Conservation (phyloP, 257 asterid genomes). For the Salvia rosmarinus region DNA sequence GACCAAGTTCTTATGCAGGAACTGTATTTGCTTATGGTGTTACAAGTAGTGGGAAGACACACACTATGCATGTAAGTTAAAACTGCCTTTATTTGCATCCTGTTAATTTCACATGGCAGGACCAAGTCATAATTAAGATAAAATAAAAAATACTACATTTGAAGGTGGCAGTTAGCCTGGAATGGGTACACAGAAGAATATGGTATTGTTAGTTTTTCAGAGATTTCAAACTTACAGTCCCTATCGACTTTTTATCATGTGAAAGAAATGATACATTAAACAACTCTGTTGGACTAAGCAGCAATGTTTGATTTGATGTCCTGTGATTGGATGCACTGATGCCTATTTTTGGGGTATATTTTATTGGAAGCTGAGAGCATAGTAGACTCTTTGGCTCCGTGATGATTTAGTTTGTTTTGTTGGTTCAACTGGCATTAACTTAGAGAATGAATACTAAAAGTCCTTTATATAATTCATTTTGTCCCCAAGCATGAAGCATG, state of each 20-base stretch:
- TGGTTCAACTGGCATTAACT: slow-evolving; percentile 10
- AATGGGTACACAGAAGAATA: background rate
- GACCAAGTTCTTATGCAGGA: slow-evolving; percentile 60
- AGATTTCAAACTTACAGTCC: background rate
- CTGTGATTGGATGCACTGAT: slow-evolving; percentile 18
- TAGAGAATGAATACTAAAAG: slow-evolving; percentile 16
- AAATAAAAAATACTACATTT: background rate
- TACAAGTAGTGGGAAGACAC: slow-evolving; percentile 99
- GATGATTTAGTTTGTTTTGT: slow-evolving; percentile 1
- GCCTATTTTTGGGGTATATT: slow-evolving; percentile 15
- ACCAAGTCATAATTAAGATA: background rate
- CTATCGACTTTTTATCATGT: too few relatives aligned
- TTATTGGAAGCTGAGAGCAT: background rate
- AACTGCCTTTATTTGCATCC: slow-evolving; percentile 32
- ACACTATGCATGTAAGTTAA: slow-evolving; percentile 96
- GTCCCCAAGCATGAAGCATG: slow-evolving; percentile 8
- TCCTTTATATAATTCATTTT: background rate
- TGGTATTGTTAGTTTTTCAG: background rate
- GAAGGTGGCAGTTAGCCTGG: slow-evolving; percentile 11
- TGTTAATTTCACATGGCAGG: slow-evolving; percentile 17
- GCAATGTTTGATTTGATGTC: slow-evolving; percentile 17
- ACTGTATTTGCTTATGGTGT: slow-evolving; percentile 99
- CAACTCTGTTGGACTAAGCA: too few relatives aligned
- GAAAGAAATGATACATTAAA: too few relatives aligned
- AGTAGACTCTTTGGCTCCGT: background rate